Evolutionary conservation across 495 filamentous ascomycete species (phyloP).

Genomic region (Lasiosphaeris hirsuta): DNA sequence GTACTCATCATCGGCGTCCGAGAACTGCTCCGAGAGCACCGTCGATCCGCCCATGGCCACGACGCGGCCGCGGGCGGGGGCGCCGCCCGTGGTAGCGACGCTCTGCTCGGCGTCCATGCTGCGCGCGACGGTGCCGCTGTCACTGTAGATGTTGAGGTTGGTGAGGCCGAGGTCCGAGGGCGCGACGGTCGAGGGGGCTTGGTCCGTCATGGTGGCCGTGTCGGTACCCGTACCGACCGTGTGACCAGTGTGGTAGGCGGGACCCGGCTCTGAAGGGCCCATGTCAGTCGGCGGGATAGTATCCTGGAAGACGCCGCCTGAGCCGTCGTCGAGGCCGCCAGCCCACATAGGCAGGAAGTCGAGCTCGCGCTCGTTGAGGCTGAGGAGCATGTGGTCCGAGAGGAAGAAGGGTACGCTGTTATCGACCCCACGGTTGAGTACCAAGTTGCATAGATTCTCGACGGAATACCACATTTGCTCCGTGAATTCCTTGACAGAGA

Average conservation of each 20-base stretch:
- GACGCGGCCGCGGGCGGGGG: conserved; percentile 11
- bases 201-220: neutral
- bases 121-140: conserved; percentile 13
- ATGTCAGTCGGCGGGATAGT: conserved; percentile 36
- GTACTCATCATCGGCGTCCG: conserved; percentile 14
- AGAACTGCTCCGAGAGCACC: conserved; percentile 22
- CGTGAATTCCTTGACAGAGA: conserved; percentile 9
- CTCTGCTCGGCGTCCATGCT: conserved; percentile 31
- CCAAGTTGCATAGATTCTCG: neutral
- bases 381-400: conserved; percentile 31
- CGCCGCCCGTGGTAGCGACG: conserved; percentile 11
- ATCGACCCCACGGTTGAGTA: conserved; percentile 3
- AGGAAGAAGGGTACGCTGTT: conserved; percentile 23
- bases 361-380: conserved; percentile 36
- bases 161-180: conserved; percentile 23
- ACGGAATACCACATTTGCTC: conserved; percentile 3
- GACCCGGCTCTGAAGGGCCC: conserved; percentile 44
- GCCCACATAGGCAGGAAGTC: conserved; percentile 47
- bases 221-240: conserved; percentile 23
- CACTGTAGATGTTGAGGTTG: conserved; percentile 17
- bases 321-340: conserved; percentile 44
- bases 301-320: conserved; percentile 43
- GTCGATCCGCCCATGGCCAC: conserved; percentile 3
- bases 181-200: conserved; percentile 16
- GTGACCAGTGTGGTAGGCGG: conserved; percentile 41